These are phyloP conservation scores for Trichoderma breve DNA, from an alignment of 2,329 filamentous ascomycete genomes.

Conservation along the genomic window DNA sequence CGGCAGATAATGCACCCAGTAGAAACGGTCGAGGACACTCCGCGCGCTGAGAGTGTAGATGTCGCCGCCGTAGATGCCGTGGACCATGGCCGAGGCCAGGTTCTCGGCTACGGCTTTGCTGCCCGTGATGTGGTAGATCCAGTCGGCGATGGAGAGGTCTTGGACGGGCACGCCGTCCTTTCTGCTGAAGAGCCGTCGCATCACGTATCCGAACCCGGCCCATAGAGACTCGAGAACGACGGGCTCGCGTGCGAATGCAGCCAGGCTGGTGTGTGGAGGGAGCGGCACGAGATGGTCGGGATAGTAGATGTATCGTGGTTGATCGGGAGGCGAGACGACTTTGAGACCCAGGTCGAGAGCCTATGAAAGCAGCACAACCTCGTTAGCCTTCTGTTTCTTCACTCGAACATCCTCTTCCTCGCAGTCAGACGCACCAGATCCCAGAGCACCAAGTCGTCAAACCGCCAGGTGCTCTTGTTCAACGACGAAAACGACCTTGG, in stretches of 20 bases:
- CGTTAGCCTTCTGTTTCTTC: not conserved
- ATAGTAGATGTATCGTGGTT: constrained; percentile 77
- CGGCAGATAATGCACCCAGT: constrained; percentile 33
- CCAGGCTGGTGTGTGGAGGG: constrained; percentile 31
- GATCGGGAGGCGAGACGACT: constrained; percentile 50
- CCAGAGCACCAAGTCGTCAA: constrained; percentile 64
- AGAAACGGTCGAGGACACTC: constrained; percentile 45
- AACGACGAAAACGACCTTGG: constrained; percentile 70
- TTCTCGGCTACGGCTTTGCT: constrained; percentile 59
- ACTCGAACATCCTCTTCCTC: not conserved
- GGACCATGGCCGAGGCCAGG: constrained; percentile 69
- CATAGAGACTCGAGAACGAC: constrained; percentile 34
- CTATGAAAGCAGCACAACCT: constrained; percentile 23
- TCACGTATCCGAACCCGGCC: constrained; percentile 29
- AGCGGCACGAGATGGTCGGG: constrained; percentile 62
- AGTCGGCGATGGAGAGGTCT: constrained; percentile 39
- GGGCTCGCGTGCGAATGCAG: constrained; percentile 32
- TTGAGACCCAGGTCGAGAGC: constrained; percentile 37
- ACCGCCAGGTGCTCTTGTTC: constrained; percentile 39
- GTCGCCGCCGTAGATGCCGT: constrained; percentile 92
- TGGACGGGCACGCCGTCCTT: constrained; percentile 24
- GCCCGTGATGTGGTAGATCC: constrained; percentile 34
- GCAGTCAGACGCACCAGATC: constrained; percentile 58
- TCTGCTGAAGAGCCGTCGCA: constrained; percentile 25
- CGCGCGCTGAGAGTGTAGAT: constrained; percentile 75